Evolutionary conservation across 202 grass and related monocot genomes (phyloP), one percentile per base, ranked within the genome.

Genomic region (Zizania palustris): DNA sequence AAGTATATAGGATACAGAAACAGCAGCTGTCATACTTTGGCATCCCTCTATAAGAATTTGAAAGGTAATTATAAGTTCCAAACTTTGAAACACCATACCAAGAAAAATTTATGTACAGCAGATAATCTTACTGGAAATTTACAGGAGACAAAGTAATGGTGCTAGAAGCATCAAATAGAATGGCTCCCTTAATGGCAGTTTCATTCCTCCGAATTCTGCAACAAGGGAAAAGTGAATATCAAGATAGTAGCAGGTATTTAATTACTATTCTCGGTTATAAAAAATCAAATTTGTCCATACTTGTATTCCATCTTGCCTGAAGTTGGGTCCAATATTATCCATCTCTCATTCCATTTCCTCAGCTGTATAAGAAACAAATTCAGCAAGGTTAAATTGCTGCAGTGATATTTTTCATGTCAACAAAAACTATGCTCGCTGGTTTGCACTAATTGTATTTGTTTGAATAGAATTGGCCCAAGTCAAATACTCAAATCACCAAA

Each of bases 231-330:
- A 67, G 83, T 11, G 15, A 41, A 46, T 81, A 15, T 36, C 9
- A 0, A 84, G 16, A 46, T 57, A 45, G 12, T 62, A 67, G 14
- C n/a, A 48, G 3, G 50, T 18, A 46, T 59, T 43, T 72, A 53
- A 19, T 42, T 40, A 20, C 63, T 19, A 67, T 68, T 73, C 61
- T 82, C 4, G 3, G 35, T 66, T 45, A 37, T 11, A 49, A 84
- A 84, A 72, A 84, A 0, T 63, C 7, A 73, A 49, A 42, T 42
- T 46, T 76, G n/a, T 3, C 14, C 71, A 18, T 96, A 99, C 96
- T 96, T 99, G 88, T 99, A 99, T 90, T 99, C 96, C 90, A 99
- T 96, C 85, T 94, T 99, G 64, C 96, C 96, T 56, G 88, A 90
- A 12, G 92, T 96, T 0, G 96, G 96, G 20, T 99, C 96, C 71